phyloP scores from a whole-genome alignment of 2,329 filamentous ascomycete species.

The Colletotrichum australisinense region DNA sequence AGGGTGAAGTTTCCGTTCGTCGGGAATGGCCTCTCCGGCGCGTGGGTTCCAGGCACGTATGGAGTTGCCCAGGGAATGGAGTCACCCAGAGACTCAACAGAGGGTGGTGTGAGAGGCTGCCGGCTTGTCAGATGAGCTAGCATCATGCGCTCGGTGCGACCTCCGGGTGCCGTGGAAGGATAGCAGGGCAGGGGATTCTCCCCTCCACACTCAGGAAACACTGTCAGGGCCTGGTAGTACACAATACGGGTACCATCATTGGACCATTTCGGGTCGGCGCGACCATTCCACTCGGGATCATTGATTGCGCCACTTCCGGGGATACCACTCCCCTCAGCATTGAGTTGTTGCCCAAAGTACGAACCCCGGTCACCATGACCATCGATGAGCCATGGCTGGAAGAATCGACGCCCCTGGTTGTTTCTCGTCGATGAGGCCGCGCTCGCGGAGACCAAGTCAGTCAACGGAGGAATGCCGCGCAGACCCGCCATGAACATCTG shows the following conservation, averaged over 20 bases:
- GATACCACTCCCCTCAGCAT: slow-evolving; percentile 43
- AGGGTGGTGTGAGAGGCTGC: slow-evolving; percentile 39
- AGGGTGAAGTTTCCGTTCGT: slow-evolving; percentile 37
- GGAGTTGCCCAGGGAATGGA: slow-evolving; percentile 14
- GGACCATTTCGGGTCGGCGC: slow-evolving; percentile 53
- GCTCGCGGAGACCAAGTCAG: slow-evolving; percentile 44
- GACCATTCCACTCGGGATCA: slow-evolving; percentile 56
- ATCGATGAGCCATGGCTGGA: slow-evolving; percentile 54
- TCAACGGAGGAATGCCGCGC: slow-evolving; percentile 50
- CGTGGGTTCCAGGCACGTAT: slow-evolving; percentile 8
- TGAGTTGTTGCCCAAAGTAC: slow-evolving; percentile 54
- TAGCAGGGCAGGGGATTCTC: slow-evolving; percentile 52
- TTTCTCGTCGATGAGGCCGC: slow-evolving; percentile 52
- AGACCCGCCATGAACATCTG: slow-evolving; percentile 50
- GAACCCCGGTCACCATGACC: slow-evolving; percentile 51
- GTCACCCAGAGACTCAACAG: slow-evolving; percentile 8
- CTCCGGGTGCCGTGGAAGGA: slow-evolving; percentile 49
- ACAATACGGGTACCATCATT: slow-evolving; percentile 52
- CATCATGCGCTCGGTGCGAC: slow-evolving; percentile 51
- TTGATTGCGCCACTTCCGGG: slow-evolving; percentile 45
- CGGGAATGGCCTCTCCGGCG: neutral
- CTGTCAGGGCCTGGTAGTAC: slow-evolving; percentile 50
- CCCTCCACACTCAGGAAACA: slow-evolving; percentile 52
- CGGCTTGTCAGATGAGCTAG: slow-evolving; percentile 49
- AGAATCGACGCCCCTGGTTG: slow-evolving; percentile 54